Evolutionary conservation across 495 filamentous ascomycete genomes (phyloP).

Genomic region (Saxispiralis lemnorum): DNA sequence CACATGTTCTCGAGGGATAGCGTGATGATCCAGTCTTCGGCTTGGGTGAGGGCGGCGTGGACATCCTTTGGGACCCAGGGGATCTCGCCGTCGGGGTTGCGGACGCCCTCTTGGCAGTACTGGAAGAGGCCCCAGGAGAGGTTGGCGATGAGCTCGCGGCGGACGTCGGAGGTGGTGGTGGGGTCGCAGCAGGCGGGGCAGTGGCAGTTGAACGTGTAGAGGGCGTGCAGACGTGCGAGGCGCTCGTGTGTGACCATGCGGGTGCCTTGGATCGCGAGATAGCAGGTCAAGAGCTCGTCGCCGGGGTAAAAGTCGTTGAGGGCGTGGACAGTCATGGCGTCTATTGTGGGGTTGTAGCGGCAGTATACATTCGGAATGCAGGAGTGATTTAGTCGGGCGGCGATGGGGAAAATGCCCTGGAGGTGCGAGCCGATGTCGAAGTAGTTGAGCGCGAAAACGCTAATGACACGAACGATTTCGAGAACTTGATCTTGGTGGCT

Average conservation of each 20-base stretch:
- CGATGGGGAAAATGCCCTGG: slow-evolving; percentile 8
- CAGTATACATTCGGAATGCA: slow-evolving; percentile 18
- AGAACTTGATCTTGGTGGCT: slow-evolving; percentile 3
- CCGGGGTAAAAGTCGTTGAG: slow-evolving; percentile 11
- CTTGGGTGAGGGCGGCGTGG: background rate
- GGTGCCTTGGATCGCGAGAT: slow-evolving; percentile 5
- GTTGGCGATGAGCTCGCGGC: background rate
- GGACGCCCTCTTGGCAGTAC: slow-evolving; percentile 1
- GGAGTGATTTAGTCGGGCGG: slow-evolving; percentile 18
- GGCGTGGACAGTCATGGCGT: slow-evolving; percentile 13
- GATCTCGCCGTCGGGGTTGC: background rate
- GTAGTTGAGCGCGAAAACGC: slow-evolving; percentile 12
- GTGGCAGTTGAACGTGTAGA: slow-evolving; percentile 10
- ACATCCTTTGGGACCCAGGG: slow-evolving; percentile 1
- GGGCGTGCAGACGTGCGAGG: background rate
- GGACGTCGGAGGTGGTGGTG: slow-evolving; percentile 1
- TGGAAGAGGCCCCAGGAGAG: slow-evolving; percentile 3
- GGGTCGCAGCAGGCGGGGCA: slow-evolving; percentile 10
- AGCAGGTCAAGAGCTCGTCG: slow-evolving; percentile 15
- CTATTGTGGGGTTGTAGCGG: slow-evolving; percentile 7
- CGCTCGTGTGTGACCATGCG: slow-evolving; percentile 2
- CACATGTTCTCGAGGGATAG: slow-evolving; percentile 4
- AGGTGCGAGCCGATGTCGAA: background rate
- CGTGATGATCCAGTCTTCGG: slow-evolving; percentile 4
- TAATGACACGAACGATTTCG: slow-evolving; percentile 12